phyloP scores from a whole-genome alignment of 306 rosid species.

The Quercus dentata region DNA sequence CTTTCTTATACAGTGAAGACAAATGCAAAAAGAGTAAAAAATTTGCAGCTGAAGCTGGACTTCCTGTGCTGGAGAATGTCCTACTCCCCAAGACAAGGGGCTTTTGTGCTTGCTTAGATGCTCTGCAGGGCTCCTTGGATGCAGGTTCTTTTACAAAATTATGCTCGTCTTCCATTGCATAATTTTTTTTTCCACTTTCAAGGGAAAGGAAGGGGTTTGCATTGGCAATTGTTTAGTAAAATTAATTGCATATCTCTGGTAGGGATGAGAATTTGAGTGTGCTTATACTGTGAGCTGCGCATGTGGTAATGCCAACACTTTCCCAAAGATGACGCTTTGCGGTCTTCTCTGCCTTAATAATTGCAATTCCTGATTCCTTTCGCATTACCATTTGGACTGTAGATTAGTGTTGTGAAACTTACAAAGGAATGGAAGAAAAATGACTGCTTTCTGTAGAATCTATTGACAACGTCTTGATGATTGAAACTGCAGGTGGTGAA shows the following conservation, averaged over 20 bases:
- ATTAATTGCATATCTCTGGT: neutral
- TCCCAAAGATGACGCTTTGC: neutral
- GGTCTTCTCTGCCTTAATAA: neutral
- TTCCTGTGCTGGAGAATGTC: slow-evolving; percentile 71
- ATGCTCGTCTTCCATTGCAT: neutral
- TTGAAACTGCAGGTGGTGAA: neutral
- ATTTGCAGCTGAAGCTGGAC: slow-evolving; percentile 73
- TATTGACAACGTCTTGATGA: neutral
- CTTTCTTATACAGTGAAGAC: slow-evolving; percentile 54
- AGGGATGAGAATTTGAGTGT: neutral
- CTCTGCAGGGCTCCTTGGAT: slow-evolving; percentile 66
- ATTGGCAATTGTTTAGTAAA: neutral
- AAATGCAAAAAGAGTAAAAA: slow-evolving; percentile 61
- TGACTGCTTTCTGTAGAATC: neutral
- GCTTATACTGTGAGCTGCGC: neutral
- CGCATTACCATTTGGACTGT: neutral
- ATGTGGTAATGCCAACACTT: neutral
- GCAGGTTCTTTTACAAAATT: slow-evolving; percentile 57
- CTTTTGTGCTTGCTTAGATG: slow-evolving; percentile 78
- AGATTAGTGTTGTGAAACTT: neutral
- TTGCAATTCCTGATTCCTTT: neutral
- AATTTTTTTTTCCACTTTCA: neutral
- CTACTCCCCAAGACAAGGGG: slow-evolving; percentile 91
- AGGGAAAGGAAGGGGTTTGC: neutral
- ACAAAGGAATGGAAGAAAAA: neutral